These are phyloP conservation scores for Triangularia verruculosa DNA, from an alignment of 2,329 filamentous ascomycete species.

Conservation along the genomic window DNA sequence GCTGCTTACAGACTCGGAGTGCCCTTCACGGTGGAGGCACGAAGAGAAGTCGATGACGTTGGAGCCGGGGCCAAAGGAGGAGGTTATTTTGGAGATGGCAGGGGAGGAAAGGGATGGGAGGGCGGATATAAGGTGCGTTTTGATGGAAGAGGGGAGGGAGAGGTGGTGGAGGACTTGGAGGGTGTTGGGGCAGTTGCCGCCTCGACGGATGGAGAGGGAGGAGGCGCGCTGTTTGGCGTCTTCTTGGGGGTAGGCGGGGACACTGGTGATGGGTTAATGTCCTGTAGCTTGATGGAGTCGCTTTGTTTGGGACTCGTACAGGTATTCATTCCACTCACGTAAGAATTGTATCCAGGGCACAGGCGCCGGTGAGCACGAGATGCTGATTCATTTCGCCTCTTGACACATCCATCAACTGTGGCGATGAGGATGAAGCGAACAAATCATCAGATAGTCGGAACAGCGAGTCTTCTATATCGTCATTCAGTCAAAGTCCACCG, in stretches of 20 bases:
- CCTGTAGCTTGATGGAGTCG: not conserved
- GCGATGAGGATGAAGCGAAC: too few species aligned
- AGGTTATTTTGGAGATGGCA: slow-evolving; percentile 50
- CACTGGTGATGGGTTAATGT: slow-evolving; percentile 39
- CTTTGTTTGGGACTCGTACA: not conserved
- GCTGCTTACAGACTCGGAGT: slow-evolving; percentile 60
- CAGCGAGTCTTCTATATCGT: not conserved
- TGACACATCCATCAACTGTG: not conserved
- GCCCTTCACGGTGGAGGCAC: slow-evolving; percentile 58
- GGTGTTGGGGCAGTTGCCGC: slow-evolving; percentile 71
- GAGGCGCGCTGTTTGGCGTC: slow-evolving; percentile 71
- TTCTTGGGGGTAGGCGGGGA: slow-evolving; percentile 65
- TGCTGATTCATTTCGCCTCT: slow-evolving; percentile 47
- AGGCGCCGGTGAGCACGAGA: slow-evolving; percentile 63
- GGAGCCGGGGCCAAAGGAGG: slow-evolving; percentile 47
- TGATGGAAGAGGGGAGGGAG: slow-evolving; percentile 34
- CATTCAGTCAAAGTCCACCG: not conserved
- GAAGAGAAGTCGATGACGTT: slow-evolving; percentile 45
- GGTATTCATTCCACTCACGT: slow-evolving; percentile 44
- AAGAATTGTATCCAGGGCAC: slow-evolving; percentile 69
- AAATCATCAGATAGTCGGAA: not conserved
- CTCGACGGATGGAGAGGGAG: slow-evolving; percentile 56
- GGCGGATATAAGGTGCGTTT: slow-evolving; percentile 44
- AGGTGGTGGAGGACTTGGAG: slow-evolving; percentile 69
- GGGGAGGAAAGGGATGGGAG: slow-evolving; percentile 53